phyloP scores from a whole-genome alignment of 495 filamentous ascomycete species.

The Penicillium coprophilum region DNA sequence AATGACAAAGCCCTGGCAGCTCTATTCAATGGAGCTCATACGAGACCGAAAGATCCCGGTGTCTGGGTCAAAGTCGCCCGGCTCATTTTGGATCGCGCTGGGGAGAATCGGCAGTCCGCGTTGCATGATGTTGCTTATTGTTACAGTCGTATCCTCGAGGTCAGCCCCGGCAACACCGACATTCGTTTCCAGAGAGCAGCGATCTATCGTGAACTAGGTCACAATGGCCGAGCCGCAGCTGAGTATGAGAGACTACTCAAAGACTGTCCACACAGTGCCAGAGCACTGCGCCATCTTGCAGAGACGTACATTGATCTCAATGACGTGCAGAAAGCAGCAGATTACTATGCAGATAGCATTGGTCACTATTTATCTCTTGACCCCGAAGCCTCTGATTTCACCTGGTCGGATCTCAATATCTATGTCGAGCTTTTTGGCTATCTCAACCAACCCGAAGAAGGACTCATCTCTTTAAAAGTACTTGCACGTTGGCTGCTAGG shows the following conservation, averaged over 20 bases:
- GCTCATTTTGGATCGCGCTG: constrained; percentile 61
- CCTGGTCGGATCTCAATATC: constrained; percentile 82
- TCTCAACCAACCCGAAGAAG: constrained; percentile 58
- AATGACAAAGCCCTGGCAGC: constrained; percentile 65
- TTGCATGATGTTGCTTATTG: constrained; percentile 63
- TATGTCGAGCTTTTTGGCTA: constrained; percentile 77
- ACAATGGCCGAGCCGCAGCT: constrained; percentile 53
- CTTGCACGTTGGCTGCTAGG: constrained; percentile 81
- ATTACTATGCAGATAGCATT: constrained; percentile 63
- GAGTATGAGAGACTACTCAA: constrained; percentile 66
- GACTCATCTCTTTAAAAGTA: constrained; percentile 63
- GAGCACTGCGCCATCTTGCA: constrained; percentile 62
- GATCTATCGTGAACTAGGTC: constrained; percentile 56
- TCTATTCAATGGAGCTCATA: constrained; percentile 68
- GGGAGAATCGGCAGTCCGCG: constrained; percentile 49
- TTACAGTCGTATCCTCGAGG: constrained; percentile 65
- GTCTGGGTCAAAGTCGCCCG: constrained; percentile 70
- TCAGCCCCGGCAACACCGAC: constrained; percentile 57
- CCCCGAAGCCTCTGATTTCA: constrained; percentile 55
- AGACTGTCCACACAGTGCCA: constrained; percentile 56
- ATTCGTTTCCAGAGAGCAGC: constrained; percentile 62
- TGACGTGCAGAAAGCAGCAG: constrained; percentile 55
- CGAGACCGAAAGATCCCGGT: constrained; percentile 63
- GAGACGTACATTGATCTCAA: constrained; percentile 61
- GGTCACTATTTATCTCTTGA: constrained; percentile 49